A percentile compares a stretch with the other conserved stretches of the same genome.
phyloP scores from a whole-genome alignment of 805 yeast species.

The Starmerella gropengiesseri region DNA sequence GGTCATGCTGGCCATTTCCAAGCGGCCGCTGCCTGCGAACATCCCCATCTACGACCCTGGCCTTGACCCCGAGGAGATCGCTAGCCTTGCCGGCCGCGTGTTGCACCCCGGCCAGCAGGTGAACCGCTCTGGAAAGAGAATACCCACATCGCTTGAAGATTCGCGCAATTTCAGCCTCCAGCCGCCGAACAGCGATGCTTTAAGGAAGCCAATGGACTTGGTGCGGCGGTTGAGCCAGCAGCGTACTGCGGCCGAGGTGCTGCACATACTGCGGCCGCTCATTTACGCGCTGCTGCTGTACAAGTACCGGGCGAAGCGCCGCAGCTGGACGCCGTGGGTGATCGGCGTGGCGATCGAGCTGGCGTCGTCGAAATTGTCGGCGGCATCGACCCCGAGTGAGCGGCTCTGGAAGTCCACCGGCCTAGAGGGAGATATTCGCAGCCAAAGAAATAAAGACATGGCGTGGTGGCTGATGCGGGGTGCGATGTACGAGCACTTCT shows the following conservation, averaged over 20 bases:
- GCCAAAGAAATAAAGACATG: conserved; percentile 24
- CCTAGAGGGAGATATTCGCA: conserved; percentile 28
- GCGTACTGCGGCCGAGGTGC: conserved; percentile 27
- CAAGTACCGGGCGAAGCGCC: conserved; percentile 19
- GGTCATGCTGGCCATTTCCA: conserved; percentile 24
- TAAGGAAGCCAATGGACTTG: conserved; percentile 27
- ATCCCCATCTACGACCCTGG: conserved; percentile 30
- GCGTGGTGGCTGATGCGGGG: conserved; percentile 35
- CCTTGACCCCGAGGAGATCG: conserved; percentile 28
- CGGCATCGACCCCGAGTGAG: conserved; percentile 14
- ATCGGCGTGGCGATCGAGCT: conserved; percentile 30
- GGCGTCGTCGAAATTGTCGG: conserved; percentile 25
- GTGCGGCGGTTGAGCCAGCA: conserved; percentile 24
- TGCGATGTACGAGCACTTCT: conserved; percentile 29
- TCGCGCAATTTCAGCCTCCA: background rate
- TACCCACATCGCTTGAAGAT: background rate
- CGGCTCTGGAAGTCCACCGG: conserved; percentile 6
- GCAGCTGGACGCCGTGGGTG: conserved; percentile 35
- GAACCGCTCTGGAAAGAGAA: background rate
- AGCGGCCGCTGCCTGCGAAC: conserved; percentile 27
- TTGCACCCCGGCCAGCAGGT: no score
- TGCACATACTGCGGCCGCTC: conserved; percentile 33
- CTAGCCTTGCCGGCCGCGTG: conserved; percentile 6
- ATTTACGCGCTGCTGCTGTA: conserved; percentile 30
- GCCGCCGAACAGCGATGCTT: conserved; percentile 28